Evolutionary conservation across 2,329 filamentous ascomycete genomes (phyloP).

Genomic region (Daldinia eschscholtzii): DNA sequence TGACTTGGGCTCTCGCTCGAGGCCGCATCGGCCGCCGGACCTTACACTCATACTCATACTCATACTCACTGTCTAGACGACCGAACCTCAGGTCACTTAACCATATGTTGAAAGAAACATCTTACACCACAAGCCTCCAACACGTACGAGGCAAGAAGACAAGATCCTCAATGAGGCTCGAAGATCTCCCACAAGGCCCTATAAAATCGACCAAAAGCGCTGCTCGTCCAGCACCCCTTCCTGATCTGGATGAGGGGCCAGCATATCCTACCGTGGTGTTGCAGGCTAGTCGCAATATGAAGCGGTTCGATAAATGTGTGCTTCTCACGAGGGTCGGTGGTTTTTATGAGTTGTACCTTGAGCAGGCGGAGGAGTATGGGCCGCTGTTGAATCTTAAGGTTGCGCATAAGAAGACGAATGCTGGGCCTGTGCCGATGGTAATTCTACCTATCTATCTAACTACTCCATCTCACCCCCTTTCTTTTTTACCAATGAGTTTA

Average conservation of each 20-base stretch:
- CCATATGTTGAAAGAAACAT: too few relatives aligned
- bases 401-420: constrained; percentile 81
- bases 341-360: constrained; percentile 98
- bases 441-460: constrained; percentile 29
- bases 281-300: constrained; percentile 90
- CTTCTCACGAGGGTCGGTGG: constrained; percentile 91
- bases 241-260: constrained; percentile 56
- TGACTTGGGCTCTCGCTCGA: constrained; percentile 43
- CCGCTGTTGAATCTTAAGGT: constrained; percentile 90
- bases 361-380: constrained; percentile 91
- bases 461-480: constrained; percentile 30
- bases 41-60: constrained; percentile 12
- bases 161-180: constrained; percentile 65
- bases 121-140: constrained; percentile 15
- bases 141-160: constrained; percentile 66
- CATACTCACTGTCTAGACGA: constrained; percentile 8
- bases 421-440: constrained; percentile 88
- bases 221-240: constrained; percentile 20
- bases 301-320: constrained; percentile 90
- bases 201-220: not conserved
- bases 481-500: constrained; percentile 14
- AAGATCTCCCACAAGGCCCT: constrained; percentile 68
- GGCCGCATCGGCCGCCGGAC: constrained; percentile 22
- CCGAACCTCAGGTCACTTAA: not conserved
- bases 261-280: constrained; percentile 88